phyloP scores from a whole-genome alignment of 352 stramenopile species.

The Globisporangium ultimum region DNA sequence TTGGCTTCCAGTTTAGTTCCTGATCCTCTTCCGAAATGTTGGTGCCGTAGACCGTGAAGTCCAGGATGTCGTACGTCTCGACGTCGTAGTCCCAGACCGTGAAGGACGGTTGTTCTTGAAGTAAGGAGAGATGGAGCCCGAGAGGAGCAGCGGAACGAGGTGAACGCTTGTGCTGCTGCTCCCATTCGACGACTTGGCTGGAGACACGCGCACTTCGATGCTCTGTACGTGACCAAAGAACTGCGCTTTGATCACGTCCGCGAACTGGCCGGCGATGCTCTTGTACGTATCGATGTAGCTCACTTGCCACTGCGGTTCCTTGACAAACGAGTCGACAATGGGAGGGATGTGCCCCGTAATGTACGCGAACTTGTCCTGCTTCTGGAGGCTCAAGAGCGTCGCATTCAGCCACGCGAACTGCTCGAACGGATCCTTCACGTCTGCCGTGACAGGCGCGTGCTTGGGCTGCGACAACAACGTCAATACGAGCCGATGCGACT shows the following conservation, averaged over 20 bases:
- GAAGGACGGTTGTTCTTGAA: conserved; percentile 89
- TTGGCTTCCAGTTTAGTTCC: conserved; percentile 38
- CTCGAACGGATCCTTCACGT: conserved; percentile 75
- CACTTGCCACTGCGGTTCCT: conserved; percentile 80
- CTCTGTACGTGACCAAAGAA: conserved; percentile 91
- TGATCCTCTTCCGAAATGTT: conserved; percentile 46
- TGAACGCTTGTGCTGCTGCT: conserved; percentile 7
- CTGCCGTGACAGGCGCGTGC: conserved; percentile 68
- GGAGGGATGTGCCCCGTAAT: conserved; percentile 91
- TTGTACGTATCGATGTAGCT: conserved; percentile 86
- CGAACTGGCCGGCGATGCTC: conserved; percentile 40
- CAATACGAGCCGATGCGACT: background rate
- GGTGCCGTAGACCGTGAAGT: conserved; percentile 69
- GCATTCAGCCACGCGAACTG: conserved; percentile 89
- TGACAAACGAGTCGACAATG: conserved; percentile 83
- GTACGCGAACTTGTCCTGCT: conserved; percentile 56
- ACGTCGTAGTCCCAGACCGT: conserved; percentile 76
- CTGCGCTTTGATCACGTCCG: conserved; percentile 67
- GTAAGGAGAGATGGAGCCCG: conserved; percentile 79
- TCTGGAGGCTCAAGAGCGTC: conserved; percentile 52
- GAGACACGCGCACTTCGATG: conserved; percentile 82
- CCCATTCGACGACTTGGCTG: conserved; percentile 12
- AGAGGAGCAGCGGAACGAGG: conserved; percentile 71
- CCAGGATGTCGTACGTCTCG: conserved; percentile 58
- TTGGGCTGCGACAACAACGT: conserved; percentile 33